Conservation (phyloP, 2,329 filamentous ascomycete species). For the Incumbomyces delicatus region DNA sequence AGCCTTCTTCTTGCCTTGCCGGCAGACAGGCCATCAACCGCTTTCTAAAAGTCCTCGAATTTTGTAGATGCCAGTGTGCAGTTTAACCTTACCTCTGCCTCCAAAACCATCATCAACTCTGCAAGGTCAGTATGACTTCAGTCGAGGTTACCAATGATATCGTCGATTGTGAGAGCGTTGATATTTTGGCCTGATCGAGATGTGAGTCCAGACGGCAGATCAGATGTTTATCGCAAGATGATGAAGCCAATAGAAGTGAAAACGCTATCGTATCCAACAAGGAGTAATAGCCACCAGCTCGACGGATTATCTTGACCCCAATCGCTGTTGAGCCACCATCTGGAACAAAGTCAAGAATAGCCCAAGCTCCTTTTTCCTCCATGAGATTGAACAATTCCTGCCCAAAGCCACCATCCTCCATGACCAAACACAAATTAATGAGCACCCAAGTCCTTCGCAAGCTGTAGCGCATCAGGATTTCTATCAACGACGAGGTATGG, state of each 20-base stretch:
- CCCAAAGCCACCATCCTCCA: conserved; percentile 7
- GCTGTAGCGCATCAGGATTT: conserved; percentile 8
- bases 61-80: conserved; percentile 13
- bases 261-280: conserved; percentile 10
- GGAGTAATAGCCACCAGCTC: conserved; percentile 12
- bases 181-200: conserved; percentile 4
- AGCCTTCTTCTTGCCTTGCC: conserved; percentile 11
- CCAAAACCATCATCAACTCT: conserved; percentile 12
- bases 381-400: conserved; percentile 10
- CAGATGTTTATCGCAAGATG: background rate
- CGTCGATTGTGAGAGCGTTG: conserved; percentile 12
- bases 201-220: background rate
- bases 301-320: conserved; percentile 10
- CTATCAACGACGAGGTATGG: conserved; percentile 12
- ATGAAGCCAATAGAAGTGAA: background rate
- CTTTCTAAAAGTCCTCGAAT: conserved; percentile 13
- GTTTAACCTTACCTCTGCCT: conserved; percentile 12
- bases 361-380: conserved; percentile 10
- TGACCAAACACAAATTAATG: conserved; percentile 5
- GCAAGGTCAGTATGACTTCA: conserved; percentile 13
- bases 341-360: conserved; percentile 14
- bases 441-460: conserved; percentile 11
- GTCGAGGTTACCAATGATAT: conserved; percentile 14
- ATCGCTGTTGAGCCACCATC: conserved; percentile 12
- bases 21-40: conserved; percentile 10